Percentiles rank a stretch among this genome's conserved stretches.
Evolutionary conservation across 2,329 filamentous ascomycete species (phyloP).

Genomic region (Colletotrichum theobromicola): DNA sequence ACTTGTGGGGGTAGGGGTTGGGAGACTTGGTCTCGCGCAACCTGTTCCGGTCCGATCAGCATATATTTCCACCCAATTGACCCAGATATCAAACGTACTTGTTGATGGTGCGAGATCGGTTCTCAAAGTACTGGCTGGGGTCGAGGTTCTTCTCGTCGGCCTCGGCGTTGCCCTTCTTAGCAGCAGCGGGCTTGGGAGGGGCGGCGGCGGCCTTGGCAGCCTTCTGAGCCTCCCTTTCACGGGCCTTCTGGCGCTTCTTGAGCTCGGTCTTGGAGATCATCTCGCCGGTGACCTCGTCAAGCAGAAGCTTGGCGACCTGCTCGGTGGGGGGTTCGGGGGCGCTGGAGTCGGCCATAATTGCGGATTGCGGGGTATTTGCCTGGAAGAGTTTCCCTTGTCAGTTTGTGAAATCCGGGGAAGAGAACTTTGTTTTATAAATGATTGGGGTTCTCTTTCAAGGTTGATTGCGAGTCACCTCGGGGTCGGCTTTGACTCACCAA

Average conservation of each 20-base stretch:
- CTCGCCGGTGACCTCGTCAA: slow-evolving; percentile 95
- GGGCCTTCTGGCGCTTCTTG: slow-evolving; percentile 95
- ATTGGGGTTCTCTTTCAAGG: not conserved
- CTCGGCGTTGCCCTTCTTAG: slow-evolving; percentile 80
- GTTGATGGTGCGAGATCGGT: slow-evolving; percentile 83
- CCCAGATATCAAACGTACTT: slow-evolving; percentile 39
- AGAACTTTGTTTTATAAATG: not conserved
- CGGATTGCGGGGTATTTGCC: not conserved
- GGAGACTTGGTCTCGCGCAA: slow-evolving; percentile 75
- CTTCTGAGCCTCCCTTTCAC: slow-evolving; percentile 88
- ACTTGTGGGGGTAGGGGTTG: slow-evolving; percentile 89
- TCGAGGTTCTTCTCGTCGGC: slow-evolving; percentile 61
- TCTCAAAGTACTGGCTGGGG: slow-evolving; percentile 86
- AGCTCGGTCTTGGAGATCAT: slow-evolving; percentile 82
- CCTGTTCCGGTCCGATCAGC: slow-evolving; percentile 24
- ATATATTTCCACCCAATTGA: slow-evolving; percentile 67
- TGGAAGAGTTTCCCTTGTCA: not conserved
- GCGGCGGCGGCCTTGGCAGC: slow-evolving; percentile 79
- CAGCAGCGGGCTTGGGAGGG: slow-evolving; percentile 61
- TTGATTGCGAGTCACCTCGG: not conserved
- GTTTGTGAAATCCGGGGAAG: not conserved
- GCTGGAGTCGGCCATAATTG: slow-evolving; percentile 32
- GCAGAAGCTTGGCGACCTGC: slow-evolving; percentile 73
- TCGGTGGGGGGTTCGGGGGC: slow-evolving; percentile 49
- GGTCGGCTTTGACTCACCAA: slow-evolving; percentile 7